Percentiles rank a stretch among this genome's conserved stretches.
phyloP scores from a whole-genome alignment of 1,284 basidiomycete genomes.

The Paramarasmius palmivorus region DNA sequence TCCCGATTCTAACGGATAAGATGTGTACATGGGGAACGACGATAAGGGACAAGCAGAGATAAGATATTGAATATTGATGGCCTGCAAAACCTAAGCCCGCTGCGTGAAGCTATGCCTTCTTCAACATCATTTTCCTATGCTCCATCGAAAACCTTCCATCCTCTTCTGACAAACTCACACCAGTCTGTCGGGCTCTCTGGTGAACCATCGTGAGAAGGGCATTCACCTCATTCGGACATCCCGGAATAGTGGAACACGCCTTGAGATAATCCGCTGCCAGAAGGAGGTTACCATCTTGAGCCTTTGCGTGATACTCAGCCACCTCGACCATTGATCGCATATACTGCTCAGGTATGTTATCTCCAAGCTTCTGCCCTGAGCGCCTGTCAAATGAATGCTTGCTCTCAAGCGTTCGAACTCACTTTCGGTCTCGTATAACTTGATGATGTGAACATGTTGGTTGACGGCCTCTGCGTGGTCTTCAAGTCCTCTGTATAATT shows the following conservation, averaged over 20 bases:
- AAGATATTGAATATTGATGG: no score
- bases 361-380: background rate
- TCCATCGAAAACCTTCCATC: background rate
- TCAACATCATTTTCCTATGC: background rate
- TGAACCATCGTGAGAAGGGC: background rate
- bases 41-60: no score
- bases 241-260: background rate
- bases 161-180: background rate
- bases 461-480: background rate
- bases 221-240: background rate
- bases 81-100: no score
- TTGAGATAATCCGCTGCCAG: slow-evolving; percentile 2
- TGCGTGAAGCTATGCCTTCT: no score
- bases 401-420: background rate
- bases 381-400: background rate
- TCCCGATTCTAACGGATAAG: no score
- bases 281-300: slow-evolving; percentile 1
- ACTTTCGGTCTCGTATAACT: background rate
- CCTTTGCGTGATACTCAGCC: background rate
- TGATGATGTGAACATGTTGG: background rate
- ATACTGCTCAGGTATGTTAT: background rate
- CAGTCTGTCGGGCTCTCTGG: slow-evolving; percentile 1
- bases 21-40: no score
- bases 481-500: background rate
- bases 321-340: slow-evolving; percentile 5